Evolutionary conservation across 2,329 filamentous ascomycete species (phyloP), one percentile per base, ranked within the genome.

Genomic region (Dissoconium aciculare): DNA sequence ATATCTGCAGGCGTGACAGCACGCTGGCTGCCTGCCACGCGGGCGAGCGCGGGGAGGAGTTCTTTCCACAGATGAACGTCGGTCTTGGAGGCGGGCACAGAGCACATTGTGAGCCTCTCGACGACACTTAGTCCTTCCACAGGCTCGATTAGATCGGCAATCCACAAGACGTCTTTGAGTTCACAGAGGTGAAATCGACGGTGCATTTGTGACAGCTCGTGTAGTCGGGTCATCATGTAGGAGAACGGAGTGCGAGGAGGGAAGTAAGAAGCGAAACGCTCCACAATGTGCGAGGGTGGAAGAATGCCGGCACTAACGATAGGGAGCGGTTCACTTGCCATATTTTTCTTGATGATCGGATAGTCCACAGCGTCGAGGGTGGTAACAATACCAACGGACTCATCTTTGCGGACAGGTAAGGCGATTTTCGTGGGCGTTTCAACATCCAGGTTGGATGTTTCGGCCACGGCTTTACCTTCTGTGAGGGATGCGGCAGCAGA

Each of bases 211-310:
- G 72, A 69, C 5, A 87, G 64, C 33, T 83, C 75, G 38, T 78
- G 65, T 28, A 95, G 62, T 2, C 79, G 78, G 38, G 75, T 63
- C 33, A 95, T 56, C 36, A 95, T 74, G 48, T 84, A 93, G 40
- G 74, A 78, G 43, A 95, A 78, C 0, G 85, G 82, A 0, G 81
- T 85, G 4, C 69, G 67, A 0, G 73, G 69, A 1, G 85, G 82
- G 45, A 93, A 93, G 50, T 87, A 89, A 3, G 70, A 67, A 1
- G 79, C 68, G 49, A 95, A 89, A 5, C 71, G 68, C 48, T 89
- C 72, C 17, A 93, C 61, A 3, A 83, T 66, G 15, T 66, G 54
- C 1, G 71, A 63, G 0, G 84, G 80, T 3, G 87, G 81, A 28
- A 76, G 65, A 21, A 95, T 64, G 14, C 78, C 81, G 1, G 83